A percentile compares a stretch with the other conserved stretches of the same genome.
phyloP scores from a whole-genome alignment of 2,329 filamentous ascomycete genomes.

The Ceratocystis diversiconidia region DNA sequence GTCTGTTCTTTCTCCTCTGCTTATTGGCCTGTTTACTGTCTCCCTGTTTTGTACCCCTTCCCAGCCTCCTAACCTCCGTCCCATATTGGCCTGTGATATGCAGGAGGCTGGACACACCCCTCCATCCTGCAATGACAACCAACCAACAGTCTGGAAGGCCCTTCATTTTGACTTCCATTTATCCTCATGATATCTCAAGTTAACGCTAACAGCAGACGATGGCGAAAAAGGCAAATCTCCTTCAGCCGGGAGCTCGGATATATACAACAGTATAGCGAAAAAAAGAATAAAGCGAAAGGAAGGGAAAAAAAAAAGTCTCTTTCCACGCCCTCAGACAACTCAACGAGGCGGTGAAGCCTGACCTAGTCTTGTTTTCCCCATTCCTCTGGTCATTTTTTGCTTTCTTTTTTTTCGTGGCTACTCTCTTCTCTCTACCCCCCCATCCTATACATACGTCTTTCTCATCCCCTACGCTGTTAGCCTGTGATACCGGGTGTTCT shows the following conservation, averaged over 20 bases:
- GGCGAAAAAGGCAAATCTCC: background rate
- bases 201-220: background rate
- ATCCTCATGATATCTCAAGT: background rate
- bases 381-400: background rate
- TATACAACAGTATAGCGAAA: background rate
- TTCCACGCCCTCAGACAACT: constrained; percentile 1
- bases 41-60: background rate
- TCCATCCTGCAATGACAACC: background rate
- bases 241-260: background rate
- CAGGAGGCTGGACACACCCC: constrained; percentile 1
- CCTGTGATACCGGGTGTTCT: background rate
- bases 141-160: background rate
- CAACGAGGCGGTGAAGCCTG: constrained; percentile 2
- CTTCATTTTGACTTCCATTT: background rate
- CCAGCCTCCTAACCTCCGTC: constrained; percentile 4
- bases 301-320: background rate
- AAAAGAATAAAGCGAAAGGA: background rate
- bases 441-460: background rate
- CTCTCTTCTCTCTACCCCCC: background rate
- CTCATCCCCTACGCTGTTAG: background rate
- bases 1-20: background rate
- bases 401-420: background rate
- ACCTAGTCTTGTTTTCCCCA: constrained; percentile 4
- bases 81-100: constrained; percentile 9
- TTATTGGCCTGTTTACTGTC: background rate